Base-by-base conservation (phyloP, 2,329 filamentous ascomycete genomes). In the Clarireedia hainanense region DNA sequence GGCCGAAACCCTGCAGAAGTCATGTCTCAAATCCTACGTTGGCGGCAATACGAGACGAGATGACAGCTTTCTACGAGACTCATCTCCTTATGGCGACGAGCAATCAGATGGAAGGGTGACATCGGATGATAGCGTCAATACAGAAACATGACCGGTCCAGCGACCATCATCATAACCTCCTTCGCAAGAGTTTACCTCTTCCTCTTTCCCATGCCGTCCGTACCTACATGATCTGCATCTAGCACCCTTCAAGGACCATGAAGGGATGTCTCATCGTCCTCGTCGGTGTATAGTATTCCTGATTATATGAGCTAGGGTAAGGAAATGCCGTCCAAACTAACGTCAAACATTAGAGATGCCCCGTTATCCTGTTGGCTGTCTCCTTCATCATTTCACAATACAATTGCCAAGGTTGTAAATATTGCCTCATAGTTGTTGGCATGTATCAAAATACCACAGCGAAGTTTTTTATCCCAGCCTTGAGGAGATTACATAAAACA, bases 41-140 rank as follows among this genome's bases (percentile, higher is more conserved):
- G 30, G 40, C 27, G 42, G 15, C 40, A 47, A 53, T 12, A 53
- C 39, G 43, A 53, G 43, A 53, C 51, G 23, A 47, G 39, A n/a
- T 27, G 10, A 34, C 30, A 34, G 30, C 30, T 10, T 34, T 34
- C 30, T 4, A 34, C 30, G 12, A 12, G 12, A 34, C 30, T 12
- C 30, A 34, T 34, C 30, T 9, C 30, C 30, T 34, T 34, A 34
- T 12, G 10, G 12, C 30, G n/a, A 17, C n/a, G 20, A 40, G n/a
- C 17, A 14, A 24, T 46, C 5, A 36, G 40, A 52, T 47, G 51
- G 47, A 36, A 53, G 1, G 30, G 10, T 37, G 23, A 12, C 45
- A 54, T 53, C 24, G 30, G 43, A 30, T 12, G n/a, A 47, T 5
- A 30, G 14, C 14, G 2, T 40, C 24, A 23, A 42, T 42, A 42